Percentiles rank a stretch among this genome's conserved stretches.
Evolutionary conservation across 2,329 filamentous ascomycete genomes (phyloP).

Genomic region (Raffaelea ambrosiae): DNA sequence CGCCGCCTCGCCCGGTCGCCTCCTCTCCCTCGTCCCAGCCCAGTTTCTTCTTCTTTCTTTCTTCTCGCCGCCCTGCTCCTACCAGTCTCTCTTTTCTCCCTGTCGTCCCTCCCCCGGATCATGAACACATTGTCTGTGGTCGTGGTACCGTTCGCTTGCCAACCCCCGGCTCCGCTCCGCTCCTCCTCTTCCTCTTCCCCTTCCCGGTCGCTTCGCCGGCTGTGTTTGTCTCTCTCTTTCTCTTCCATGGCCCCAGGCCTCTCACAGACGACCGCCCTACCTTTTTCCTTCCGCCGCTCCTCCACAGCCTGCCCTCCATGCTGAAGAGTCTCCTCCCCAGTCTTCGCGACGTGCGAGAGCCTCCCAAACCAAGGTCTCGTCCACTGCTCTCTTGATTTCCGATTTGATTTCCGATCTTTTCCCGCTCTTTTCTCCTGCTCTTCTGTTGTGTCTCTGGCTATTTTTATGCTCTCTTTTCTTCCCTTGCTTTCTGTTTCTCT

Average conservation of each 20-base stretch:
- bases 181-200: not conserved
- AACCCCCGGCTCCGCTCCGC: not conserved
- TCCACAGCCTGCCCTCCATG: conserved; percentile 8
- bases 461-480: not conserved
- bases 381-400: not conserved
- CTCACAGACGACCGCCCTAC: not conserved
- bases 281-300: not conserved
- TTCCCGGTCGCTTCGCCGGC: not conserved
- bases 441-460: not conserved
- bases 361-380: conserved; percentile 19
- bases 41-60: not conserved
- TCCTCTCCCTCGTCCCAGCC: not conserved
- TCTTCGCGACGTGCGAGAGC: conserved; percentile 18
- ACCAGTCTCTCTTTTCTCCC: not conserved
- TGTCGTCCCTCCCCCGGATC: not conserved
- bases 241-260: conserved; percentile 1
- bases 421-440: not conserved
- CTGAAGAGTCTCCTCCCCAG: conserved; percentile 18
- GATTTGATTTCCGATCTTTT: no score
- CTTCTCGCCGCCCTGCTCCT: not conserved
- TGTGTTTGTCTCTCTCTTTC: not conserved
- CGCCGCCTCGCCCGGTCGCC: no score
- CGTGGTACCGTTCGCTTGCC: not conserved
- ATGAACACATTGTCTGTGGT: not conserved
- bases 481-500: not conserved